A percentile compares a stretch with the other conserved stretches of the same genome.
These are phyloP conservation scores for Quercus agrifolia DNA, from an alignment of 306 rosid species.

Conservation along the genomic window DNA sequence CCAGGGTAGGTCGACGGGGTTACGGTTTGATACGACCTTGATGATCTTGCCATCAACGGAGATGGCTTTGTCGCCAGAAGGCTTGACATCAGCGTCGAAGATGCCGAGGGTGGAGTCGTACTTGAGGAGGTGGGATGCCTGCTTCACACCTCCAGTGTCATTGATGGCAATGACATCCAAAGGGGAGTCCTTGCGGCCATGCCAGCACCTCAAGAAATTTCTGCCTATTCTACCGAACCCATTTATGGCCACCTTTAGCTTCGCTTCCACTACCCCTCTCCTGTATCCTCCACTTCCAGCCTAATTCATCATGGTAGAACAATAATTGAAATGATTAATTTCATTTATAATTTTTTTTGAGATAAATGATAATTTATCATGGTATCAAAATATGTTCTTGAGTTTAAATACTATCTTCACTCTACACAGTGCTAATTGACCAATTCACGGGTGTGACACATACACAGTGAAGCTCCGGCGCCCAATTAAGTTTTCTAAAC, in stretches of 20 bases:
- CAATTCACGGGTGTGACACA: no score
- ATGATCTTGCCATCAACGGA: conserved; percentile 90
- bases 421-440: no score
- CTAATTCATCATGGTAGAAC: conserved; percentile 13
- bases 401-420: no score
- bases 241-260: conserved; percentile 88
- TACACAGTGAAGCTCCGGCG: no score
- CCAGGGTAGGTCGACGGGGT: conserved; percentile 92
- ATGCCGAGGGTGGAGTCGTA: conserved; percentile 95
- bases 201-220: conserved; percentile 98
- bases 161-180: conserved; percentile 89
- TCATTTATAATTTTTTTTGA: no score
- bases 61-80: conserved; percentile 56
- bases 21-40: conserved; percentile 80
- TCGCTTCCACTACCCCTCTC: conserved; percentile 69
- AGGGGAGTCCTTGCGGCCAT: conserved; percentile 91
- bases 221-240: conserved; percentile 98
- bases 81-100: conserved; percentile 92
- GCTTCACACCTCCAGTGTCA: conserved; percentile 93
- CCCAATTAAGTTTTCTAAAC: no score
- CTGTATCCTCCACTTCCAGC: conserved; percentile 61
- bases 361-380: neutral
- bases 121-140: conserved; percentile 98
- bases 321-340: no score
- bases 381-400: no score